Conservation (phyloP, 2,329 filamentous ascomycete species). For the Trichoderma sp. region DNA sequence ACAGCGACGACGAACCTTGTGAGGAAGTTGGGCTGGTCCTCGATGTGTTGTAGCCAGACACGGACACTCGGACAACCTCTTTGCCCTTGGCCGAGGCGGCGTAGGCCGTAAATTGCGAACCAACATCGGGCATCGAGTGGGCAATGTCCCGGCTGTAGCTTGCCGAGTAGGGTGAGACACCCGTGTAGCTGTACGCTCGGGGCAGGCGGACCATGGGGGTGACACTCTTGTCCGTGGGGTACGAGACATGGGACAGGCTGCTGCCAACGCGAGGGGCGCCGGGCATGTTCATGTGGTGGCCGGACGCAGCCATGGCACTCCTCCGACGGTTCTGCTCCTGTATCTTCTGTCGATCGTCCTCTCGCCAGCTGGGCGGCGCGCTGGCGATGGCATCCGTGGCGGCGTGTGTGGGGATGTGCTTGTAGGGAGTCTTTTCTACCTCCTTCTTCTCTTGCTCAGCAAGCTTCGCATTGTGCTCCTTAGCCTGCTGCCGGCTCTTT, state of each 20-base stretch:
- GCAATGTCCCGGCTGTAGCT: slow-evolving; percentile 32
- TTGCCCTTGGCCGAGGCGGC: slow-evolving; percentile 42
- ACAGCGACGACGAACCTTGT: slow-evolving; percentile 31
- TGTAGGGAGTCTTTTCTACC: slow-evolving; percentile 46
- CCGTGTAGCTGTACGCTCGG: slow-evolving; percentile 44
- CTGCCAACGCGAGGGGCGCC: slow-evolving; percentile 46
- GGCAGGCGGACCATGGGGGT: slow-evolving; percentile 41
- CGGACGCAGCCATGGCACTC: slow-evolving; percentile 46
- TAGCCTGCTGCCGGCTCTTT: slow-evolving; percentile 52
- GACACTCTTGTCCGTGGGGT: slow-evolving; percentile 41
- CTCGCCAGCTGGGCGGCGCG: slow-evolving; percentile 51
- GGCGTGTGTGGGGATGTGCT: slow-evolving; percentile 61
- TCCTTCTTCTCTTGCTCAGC: slow-evolving; percentile 47
- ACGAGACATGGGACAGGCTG: slow-evolving; percentile 47
- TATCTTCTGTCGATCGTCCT: slow-evolving; percentile 46
- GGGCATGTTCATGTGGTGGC: slow-evolving; percentile 38
- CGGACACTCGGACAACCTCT: slow-evolving; percentile 36
- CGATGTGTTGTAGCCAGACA: slow-evolving; percentile 31
- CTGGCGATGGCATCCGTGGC: slow-evolving; percentile 55
- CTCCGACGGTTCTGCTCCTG: slow-evolving; percentile 50
- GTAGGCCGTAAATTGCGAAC: slow-evolving; percentile 24
- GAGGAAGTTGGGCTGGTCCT: slow-evolving; percentile 38
- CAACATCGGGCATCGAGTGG: slow-evolving; percentile 30
- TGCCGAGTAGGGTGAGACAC: slow-evolving; percentile 33
- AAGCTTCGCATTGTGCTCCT: slow-evolving; percentile 50